Base-by-base conservation (phyloP, 176 grass and related monocot genomes). In the Guadua angustifolia region DNA sequence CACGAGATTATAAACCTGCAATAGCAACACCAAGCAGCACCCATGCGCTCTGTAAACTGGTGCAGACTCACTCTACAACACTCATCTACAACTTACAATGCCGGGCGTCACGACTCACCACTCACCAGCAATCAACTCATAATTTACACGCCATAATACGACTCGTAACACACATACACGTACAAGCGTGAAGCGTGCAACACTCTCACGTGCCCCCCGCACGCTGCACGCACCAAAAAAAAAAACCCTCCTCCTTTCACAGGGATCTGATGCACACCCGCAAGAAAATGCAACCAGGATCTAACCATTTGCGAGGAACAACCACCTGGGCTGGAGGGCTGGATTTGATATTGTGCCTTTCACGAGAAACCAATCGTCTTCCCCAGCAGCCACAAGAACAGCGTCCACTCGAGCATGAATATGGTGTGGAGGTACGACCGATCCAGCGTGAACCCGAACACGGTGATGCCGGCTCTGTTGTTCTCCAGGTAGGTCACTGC, bases 401-500 rank as follows among this genome's bases (percentile, higher is more conserved):
- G 84, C 14, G 89, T 93, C 87, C 89, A 93, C 83, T 93, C 91
- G 10, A 95, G 93, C 95, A 93, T 94, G 55, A 98, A 98, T 5
- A 98, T 81, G 0, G 93, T 95, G 73, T 98, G 93, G 42, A 98
- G 91, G 82, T 92, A 98, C 13, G 93, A 17, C 69, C 93, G 76
- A 50, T 98, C 95, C 74, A 98, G 70, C 36, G 91, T 94, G 93
- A 98, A 98, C 18, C 95, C 93, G 53, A 94, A 98, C 65, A 98
- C 93, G 9, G 96, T 95, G 78, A 98, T 95, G 19, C 96, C 91
- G 9, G 93, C 93, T 72, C 76, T 95, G 82, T 98, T 98, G 90
- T 98, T 95, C 85, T 98, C 96, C 89, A 95, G 78, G 79, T 98
- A 98, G 0, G 93, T 98, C 85, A 98, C 93, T 98, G 93, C 63